Base-by-base conservation (phyloP, 2,329 filamentous ascomycete species). In the Simplicillium aogashimaense region DNA sequence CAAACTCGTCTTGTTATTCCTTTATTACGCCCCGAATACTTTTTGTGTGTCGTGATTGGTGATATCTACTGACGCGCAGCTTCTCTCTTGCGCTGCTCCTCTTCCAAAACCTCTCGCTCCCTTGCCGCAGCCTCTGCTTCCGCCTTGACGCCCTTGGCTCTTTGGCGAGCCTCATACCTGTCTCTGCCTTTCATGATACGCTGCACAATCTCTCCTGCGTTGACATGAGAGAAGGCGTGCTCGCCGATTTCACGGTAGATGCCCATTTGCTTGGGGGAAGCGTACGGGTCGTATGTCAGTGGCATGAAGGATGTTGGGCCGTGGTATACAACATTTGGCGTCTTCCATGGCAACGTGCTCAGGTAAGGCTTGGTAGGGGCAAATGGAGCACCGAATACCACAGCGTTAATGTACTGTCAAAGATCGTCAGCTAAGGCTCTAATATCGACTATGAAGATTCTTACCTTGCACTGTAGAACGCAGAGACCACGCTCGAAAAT, bases 401-500 rank as follows among this genome's bases (percentile, higher is more conserved):
- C 81, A 31, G 86, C 81, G 58, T 94, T 76, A 54, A 97, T 74
- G 64, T 94, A 94, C 81, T 94, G 53, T 9, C 18, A 17, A 20
- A 7, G n/a, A 44, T 53, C 41, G 48, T 50, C 36, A 52, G 45
- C 41, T 42, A 43, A 43, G 25, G 28, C 29, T 35, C 29, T 36
- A 40, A 47, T 39, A 37, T 18, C 20, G 40, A 5, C 20, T 25
- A 9, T 9, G 6, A 25, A 9, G 9, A 10, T 7, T 16, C 76
- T 53, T 69, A 90, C 86, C 61, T 83, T 83, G 70, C 92, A 98
- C 57, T 98, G 92, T 46, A 97, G 68, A 25, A 97, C 90, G 58
- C 92, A 98, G 16, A 98, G 78, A 2, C 89, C 89, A 33, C 92
- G 83, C 69, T 98, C 92, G 54, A 90, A 95, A 42, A 95, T 89